phyloP scores from a whole-genome alignment of 306 rosid genomes.

The Vicia sativa region DNA sequence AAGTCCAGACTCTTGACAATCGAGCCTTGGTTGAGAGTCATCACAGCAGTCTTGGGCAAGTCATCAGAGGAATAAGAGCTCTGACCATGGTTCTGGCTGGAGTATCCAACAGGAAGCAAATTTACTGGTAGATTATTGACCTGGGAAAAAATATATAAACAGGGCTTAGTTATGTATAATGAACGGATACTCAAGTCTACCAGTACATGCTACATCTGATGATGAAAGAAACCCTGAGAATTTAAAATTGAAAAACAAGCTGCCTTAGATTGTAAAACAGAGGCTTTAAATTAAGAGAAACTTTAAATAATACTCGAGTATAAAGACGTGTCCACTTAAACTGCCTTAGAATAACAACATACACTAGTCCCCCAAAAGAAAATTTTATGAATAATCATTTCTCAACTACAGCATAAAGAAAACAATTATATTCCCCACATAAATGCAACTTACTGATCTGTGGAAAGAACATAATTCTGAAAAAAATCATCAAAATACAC shows the following conservation, averaged over 20 bases:
- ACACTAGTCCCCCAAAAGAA: slow-evolving; percentile 6
- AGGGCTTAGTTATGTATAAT: slow-evolving; percentile 21
- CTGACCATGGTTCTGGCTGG: slow-evolving; percentile 86
- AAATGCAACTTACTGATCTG: slow-evolving; percentile 4
- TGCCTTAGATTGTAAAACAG: slow-evolving; percentile 11
- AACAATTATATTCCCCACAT: slow-evolving; percentile 19
- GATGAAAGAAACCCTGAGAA: slow-evolving; percentile 4
- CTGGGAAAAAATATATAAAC: slow-evolving; percentile 49
- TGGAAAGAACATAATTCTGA: slow-evolving; percentile 19
- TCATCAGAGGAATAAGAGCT: slow-evolving; percentile 88
- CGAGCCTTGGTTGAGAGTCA: slow-evolving; percentile 77
- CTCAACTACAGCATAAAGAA: background rate
- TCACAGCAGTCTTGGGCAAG: slow-evolving; percentile 82
- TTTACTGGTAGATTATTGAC: slow-evolving; percentile 82
- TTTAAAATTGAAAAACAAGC: slow-evolving; percentile 5
- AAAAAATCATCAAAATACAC: slow-evolving; percentile 18
- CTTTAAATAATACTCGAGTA: background rate
- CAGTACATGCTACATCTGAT: slow-evolving; percentile 15
- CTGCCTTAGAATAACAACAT: slow-evolving; percentile 13
- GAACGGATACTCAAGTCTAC: slow-evolving; percentile 26
- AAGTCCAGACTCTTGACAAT: slow-evolving; percentile 91
- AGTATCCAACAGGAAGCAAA: slow-evolving; percentile 74
- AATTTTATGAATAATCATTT: slow-evolving; percentile 15
- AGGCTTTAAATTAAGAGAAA: background rate
- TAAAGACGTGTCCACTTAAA: background rate